phyloP scores from a whole-genome alignment of 805 yeast species.

The Blastobotrys parvus region DNA sequence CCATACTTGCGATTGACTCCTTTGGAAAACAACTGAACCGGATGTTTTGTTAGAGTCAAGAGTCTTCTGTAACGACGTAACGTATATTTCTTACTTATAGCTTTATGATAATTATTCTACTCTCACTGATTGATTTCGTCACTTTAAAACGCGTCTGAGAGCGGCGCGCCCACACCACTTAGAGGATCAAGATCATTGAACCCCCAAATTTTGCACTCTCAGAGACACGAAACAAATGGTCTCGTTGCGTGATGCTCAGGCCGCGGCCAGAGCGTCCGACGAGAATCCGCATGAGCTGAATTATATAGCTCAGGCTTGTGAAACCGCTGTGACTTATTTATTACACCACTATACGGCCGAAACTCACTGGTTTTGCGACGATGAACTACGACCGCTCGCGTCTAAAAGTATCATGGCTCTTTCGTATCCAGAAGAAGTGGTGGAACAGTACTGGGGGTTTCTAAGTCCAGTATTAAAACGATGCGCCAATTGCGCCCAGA shows the following conservation, averaged over 20 bases:
- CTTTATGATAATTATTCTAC: background rate
- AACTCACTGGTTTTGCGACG: conserved; percentile 13
- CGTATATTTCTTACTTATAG: background rate
- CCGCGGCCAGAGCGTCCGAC: conserved; percentile 1
- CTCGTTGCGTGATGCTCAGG: background rate
- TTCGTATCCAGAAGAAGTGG: conserved; percentile 6
- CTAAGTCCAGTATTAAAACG: conserved; percentile 4
- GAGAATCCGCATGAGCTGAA: background rate
- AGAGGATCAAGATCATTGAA: too few species aligned
- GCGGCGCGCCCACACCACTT: too few species aligned
- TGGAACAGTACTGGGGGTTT: conserved; percentile 1
- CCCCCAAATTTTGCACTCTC: too few species aligned
- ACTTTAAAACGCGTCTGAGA: too few species aligned
- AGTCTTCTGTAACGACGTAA: background rate
- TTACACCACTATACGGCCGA: background rate
- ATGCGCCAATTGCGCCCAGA: conserved; percentile 12
- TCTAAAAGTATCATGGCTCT: background rate
- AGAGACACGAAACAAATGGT: background rate
- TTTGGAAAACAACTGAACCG: conserved; percentile 13
- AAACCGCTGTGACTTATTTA: background rate
- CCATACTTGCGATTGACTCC: conserved; percentile 80
- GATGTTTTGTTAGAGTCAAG: background rate
- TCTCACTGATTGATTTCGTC: too few species aligned
- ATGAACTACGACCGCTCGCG: background rate
- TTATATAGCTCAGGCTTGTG: background rate